A percentile compares a stretch with the other conserved stretches of the same genome.
Evolutionary conservation across 2,329 filamentous ascomycete genomes (phyloP).

Genomic region (Chaetoscypha palmicola): DNA sequence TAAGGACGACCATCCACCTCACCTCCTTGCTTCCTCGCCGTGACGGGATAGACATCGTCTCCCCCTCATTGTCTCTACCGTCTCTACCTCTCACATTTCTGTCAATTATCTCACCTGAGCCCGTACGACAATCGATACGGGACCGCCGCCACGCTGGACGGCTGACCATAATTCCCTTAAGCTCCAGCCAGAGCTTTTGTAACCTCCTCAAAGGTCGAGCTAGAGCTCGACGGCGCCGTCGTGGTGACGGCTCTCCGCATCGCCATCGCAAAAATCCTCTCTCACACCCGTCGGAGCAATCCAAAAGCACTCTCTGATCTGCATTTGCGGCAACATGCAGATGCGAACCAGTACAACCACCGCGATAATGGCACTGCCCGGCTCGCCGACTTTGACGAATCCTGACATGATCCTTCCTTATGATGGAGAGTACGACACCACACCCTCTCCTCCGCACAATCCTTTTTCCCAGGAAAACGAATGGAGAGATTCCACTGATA

Average conservation of each 20-base stretch:
- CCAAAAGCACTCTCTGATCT: background rate
- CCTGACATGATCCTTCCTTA: slow-evolving; percentile 91
- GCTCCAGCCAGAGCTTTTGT: too few species aligned
- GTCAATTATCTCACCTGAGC: too few species aligned
- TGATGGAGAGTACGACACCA: slow-evolving; percentile 49
- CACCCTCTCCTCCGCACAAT: slow-evolving; percentile 37
- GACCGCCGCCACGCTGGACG: background rate
- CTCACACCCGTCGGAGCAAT: background rate
- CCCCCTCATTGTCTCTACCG: too few species aligned
- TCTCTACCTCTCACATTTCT: too few species aligned
- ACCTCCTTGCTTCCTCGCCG: background rate
- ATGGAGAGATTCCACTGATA: slow-evolving; percentile 27
- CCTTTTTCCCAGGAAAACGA: slow-evolving; percentile 35
- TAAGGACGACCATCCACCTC: background rate
- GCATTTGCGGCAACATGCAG: slow-evolving; percentile 23
- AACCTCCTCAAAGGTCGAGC: background rate
- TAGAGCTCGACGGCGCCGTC: background rate
- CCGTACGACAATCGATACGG: too few species aligned
- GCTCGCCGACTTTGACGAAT: slow-evolving; percentile 83
- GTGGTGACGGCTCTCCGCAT: background rate
- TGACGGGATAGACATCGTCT: too few species aligned
- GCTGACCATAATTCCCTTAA: background rate
- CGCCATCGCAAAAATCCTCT: background rate
- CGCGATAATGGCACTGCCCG: slow-evolving; percentile 37
- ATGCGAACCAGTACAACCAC: slow-evolving; percentile 22